Percentiles rank a stretch among this genome's conserved stretches.
Evolutionary conservation across 495 filamentous ascomycete species (phyloP).

Genomic region (Aspergillus taichungensis): DNA sequence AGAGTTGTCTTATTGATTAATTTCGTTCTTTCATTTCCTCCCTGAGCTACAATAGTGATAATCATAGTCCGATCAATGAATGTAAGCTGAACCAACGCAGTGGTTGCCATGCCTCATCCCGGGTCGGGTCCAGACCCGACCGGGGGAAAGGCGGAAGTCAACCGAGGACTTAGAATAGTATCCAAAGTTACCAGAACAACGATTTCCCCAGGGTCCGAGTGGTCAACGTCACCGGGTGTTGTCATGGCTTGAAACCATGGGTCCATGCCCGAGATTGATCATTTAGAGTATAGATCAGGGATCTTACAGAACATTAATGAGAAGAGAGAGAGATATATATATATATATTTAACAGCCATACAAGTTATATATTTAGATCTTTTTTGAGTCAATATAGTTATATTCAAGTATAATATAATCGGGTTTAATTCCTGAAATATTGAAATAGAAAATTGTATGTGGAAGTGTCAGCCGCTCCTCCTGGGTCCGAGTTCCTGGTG

Average conservation of each 20-base stretch:
- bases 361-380: no score
- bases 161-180: background rate
- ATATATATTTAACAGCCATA: no score
- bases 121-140: background rate
- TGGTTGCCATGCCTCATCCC: no score
- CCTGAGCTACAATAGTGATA: no score
- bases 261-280: slow-evolving; percentile 14
- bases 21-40: no score
- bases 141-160: background rate
- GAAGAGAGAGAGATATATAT: no score
- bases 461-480: background rate
- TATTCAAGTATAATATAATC: background rate
- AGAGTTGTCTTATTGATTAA: background rate
- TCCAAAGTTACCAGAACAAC: slow-evolving; percentile 10
- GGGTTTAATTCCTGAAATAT: slow-evolving; percentile 1
- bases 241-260: slow-evolving; percentile 18
- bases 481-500: slow-evolving; percentile 3
- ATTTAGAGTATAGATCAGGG: no score
- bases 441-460: background rate
- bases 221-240: slow-evolving; percentile 15
- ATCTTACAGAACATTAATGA: no score
- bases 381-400: no score
- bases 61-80: no score
- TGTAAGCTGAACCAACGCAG: no score
- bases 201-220: slow-evolving; percentile 4